phyloP scores from a whole-genome alignment of 257 asterid genomes.

The Solanum chilense region DNA sequence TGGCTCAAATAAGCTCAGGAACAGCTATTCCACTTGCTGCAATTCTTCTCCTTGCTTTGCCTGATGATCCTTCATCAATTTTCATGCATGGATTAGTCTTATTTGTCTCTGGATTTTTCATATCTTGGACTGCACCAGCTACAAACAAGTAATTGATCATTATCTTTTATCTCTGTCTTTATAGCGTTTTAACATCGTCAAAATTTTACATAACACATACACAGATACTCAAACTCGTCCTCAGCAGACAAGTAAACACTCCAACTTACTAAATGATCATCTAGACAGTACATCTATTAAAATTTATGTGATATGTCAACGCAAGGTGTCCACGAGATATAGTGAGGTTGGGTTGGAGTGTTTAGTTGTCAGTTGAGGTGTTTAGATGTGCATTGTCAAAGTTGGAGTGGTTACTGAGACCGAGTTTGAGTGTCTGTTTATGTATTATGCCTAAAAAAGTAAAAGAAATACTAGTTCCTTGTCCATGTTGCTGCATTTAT shows the following conservation, averaged over 20 bases:
- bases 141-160: slow-evolving; percentile 58
- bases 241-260: background rate
- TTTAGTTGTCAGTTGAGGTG: background rate
- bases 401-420: background rate
- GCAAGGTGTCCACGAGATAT: background rate
- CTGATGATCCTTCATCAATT: slow-evolving; percentile 33
- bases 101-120: slow-evolving; percentile 60
- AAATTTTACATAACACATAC: background rate
- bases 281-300: background rate
- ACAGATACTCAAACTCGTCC: background rate
- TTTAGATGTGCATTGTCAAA: background rate
- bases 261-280: background rate
- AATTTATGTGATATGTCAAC: background rate
- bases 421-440: background rate
- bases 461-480: background rate
- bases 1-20: slow-evolving; percentile 71
- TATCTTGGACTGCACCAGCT: slow-evolving; percentile 82
- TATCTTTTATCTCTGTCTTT: background rate
- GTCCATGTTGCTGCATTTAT: background rate
- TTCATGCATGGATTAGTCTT: slow-evolving; percentile 40
- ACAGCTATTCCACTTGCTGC: slow-evolving; percentile 74
- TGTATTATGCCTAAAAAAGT: background rate
- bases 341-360: background rate
- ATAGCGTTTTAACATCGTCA: background rate
- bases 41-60: slow-evolving; percentile 42